These are phyloP conservation scores for Blastosporella zonata DNA, from an alignment of 1,284 basidiomycete species.

Conservation along the genomic window DNA sequence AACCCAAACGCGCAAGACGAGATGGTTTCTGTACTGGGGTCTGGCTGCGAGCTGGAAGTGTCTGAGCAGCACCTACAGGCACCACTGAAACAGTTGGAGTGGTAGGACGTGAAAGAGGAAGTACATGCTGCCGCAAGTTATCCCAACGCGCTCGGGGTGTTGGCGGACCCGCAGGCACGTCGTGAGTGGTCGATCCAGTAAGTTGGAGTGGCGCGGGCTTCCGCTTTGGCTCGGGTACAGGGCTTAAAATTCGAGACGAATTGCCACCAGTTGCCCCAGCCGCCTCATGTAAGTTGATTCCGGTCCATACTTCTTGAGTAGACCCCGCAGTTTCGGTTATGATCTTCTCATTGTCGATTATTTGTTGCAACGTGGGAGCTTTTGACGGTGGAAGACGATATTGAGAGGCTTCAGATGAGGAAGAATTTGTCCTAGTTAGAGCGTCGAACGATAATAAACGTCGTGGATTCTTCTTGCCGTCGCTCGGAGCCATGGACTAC, in stretches of 20 bases:
- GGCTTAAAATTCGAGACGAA: slow-evolving; percentile 11
- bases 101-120: slow-evolving; percentile 30
- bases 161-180: slow-evolving; percentile 29
- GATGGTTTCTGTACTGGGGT: slow-evolving; percentile 47
- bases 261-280: slow-evolving; percentile 5
- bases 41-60: slow-evolving; percentile 24
- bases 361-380: slow-evolving; percentile 6
- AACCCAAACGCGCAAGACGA: slow-evolving; percentile 51
- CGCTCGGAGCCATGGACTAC: slow-evolving; percentile 16
- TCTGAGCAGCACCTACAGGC: slow-evolving; percentile 20
- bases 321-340: slow-evolving; percentile 8
- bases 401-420: not conserved
- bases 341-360: slow-evolving; percentile 13
- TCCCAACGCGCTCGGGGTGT: slow-evolving; percentile 50
- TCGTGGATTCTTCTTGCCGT: slow-evolving; percentile 24
- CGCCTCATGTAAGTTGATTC: slow-evolving; percentile 13
- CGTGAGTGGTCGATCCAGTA: slow-evolving; percentile 12
- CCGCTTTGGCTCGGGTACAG: slow-evolving; percentile 12
- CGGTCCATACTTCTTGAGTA: slow-evolving; percentile 18
- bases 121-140: slow-evolving; percentile 48
- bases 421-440: slow-evolving; percentile 12
- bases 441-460: slow-evolving; percentile 39
- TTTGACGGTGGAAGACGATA: slow-evolving; percentile 1
- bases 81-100: slow-evolving; percentile 13
- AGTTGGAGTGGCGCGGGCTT: slow-evolving; percentile 22